Evolutionary conservation across 1,284 basidiomycete species (phyloP), one percentile per base, ranked within the genome.

Genomic region (Trametes pubescens): DNA sequence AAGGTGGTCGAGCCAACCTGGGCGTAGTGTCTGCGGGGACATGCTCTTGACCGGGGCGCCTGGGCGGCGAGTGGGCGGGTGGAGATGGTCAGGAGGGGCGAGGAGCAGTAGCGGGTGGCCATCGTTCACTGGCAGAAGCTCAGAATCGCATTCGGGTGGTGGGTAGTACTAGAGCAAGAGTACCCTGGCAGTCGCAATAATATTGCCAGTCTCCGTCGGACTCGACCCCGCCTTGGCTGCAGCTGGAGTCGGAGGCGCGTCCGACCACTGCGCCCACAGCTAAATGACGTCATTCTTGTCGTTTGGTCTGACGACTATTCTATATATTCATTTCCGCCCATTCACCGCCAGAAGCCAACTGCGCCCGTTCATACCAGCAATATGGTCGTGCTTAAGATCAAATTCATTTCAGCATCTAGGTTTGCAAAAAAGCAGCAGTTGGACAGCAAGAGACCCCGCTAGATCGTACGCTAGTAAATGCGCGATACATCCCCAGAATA

Each of bases 1-100:
- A 65, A 70, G 21, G 74, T 75, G 13, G 69, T 70, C 9, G 72
- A 64, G 24, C 71, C 68, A n/a, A 76, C 73, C 44, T 67, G 69
- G 21, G 75, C 75, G 64, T 72, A 76, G 29, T 21, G 51, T 58
- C 73, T 68, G 9, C 22, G 24, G 7, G 34, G 37, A 34, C 24
- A 47, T n/a, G 48, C 46, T 29, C 24, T 37, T 54, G 49, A 16
- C 18, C 40, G 14, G 14, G 38, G 51, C 43, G 57, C 52, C n/a
- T 38, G 43, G 26, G 26, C 7, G 35, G 51, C n/a, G 34, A 37
- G 56, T 13, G 54, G 56, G 44, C 58, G 43, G 4, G 57, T 26
- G 38, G 52, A 47, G 51, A 48, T n/a, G 35, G 46, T 22, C 26
- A 61, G 57, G 26, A 54, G 34, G 4, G 60, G 22, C 14, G 8